Evolutionary conservation across 805 yeast genomes (phyloP).

Genomic region (Candida sphagnicola): DNA sequence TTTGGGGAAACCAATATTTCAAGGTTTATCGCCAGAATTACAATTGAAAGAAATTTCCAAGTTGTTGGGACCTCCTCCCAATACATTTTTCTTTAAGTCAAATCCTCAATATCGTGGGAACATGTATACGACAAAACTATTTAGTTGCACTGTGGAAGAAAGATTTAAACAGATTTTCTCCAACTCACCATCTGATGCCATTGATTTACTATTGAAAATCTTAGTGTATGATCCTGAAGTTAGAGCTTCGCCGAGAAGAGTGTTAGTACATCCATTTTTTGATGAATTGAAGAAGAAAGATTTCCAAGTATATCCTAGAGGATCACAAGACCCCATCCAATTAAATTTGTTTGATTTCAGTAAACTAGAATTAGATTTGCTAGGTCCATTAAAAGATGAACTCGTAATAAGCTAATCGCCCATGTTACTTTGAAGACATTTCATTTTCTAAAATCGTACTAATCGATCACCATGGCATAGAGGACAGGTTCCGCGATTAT

Average conservation of each 20-base stretch:
- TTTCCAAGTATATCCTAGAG: constrained; percentile 54
- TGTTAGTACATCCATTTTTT: constrained; percentile 85
- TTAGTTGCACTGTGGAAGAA: constrained; percentile 50
- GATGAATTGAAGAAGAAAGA: constrained; percentile 68
- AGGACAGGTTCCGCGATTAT: background rate
- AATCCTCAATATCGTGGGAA: constrained; percentile 77
- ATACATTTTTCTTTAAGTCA: constrained; percentile 64
- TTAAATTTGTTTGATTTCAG: constrained; percentile 65
- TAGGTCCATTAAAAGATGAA: constrained; percentile 36
- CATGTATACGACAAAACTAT: constrained; percentile 61
- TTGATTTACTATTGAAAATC: constrained; percentile 76
- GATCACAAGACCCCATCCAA: constrained; percentile 35
- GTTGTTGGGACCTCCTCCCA: constrained; percentile 80
- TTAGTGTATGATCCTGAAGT: constrained; percentile 87
- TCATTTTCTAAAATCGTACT: background rate
- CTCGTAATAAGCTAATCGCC: constrained; percentile 12
- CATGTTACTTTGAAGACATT: background rate
- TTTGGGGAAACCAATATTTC: constrained; percentile 90
- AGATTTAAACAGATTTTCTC: constrained; percentile 48
- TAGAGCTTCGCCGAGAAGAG: constrained; percentile 76
- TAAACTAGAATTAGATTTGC: constrained; percentile 56
- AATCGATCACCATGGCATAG: background rate
- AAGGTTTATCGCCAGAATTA: constrained; percentile 83
- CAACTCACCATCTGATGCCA: constrained; percentile 78
- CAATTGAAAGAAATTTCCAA: constrained; percentile 90